These are phyloP conservation scores for Neocucurbitaria cava DNA, from an alignment of 2,329 filamentous ascomycete species.

Conservation along the genomic window DNA sequence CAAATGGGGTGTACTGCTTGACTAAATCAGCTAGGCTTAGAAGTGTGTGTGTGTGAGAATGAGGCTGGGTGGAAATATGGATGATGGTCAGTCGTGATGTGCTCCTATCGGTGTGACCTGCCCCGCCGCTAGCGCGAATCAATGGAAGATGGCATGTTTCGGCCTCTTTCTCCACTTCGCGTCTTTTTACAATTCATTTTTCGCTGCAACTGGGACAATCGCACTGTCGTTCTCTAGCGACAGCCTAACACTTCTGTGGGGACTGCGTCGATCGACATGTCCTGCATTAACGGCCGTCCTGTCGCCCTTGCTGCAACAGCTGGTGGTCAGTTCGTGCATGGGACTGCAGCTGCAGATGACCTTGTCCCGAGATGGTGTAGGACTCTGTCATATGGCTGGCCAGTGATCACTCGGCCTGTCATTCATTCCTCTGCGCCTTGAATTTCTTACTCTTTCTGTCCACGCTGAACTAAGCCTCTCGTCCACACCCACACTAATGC, in stretches of 20 bases:
- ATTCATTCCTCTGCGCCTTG: constrained; percentile 39
- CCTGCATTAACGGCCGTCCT: constrained; percentile 40
- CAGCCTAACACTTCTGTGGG: constrained; percentile 18
- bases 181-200: constrained; percentile 5
- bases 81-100: constrained; percentile 21
- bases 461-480: constrained; percentile 47
- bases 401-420: constrained; percentile 41
- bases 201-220: constrained; percentile 23
- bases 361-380: constrained; percentile 27
- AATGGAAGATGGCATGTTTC: constrained; percentile 3
- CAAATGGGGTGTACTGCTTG: constrained; percentile 23
- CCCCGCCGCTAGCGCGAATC: constrained; percentile 24
- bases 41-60: constrained; percentile 19
- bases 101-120: constrained; percentile 21
- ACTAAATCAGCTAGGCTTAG: constrained; percentile 22
- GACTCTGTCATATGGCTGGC: constrained; percentile 32
- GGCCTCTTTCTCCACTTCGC: constrained; percentile 19
- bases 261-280: constrained; percentile 37
- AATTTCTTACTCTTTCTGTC: constrained; percentile 36
- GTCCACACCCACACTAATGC: constrained; percentile 44
- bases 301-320: constrained; percentile 30
- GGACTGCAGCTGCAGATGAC: constrained; percentile 39
- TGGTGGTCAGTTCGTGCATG: constrained; percentile 35
- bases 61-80: constrained; percentile 32
- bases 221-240: constrained; percentile 19